Evolutionary conservation across 768 basidiomycete genomes (phyloP).

Genomic region (Neoboletus brunneissimus): DNA sequence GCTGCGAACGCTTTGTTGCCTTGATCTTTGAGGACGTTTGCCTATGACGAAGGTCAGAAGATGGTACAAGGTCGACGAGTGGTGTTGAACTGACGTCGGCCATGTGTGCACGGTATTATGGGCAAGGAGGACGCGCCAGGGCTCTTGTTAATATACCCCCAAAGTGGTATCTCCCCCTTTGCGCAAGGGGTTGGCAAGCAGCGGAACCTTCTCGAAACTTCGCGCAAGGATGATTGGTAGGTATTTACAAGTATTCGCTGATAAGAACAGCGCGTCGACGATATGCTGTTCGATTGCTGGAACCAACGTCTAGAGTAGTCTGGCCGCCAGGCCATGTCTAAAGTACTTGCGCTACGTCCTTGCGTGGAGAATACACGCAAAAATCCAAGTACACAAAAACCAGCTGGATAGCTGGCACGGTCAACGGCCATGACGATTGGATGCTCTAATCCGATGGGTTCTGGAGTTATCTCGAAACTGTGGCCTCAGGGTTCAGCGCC

Average conservation of each 20-base stretch:
- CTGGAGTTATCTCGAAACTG: not conserved
- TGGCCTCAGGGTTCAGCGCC: not conserved
- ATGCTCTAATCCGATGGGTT: not conserved
- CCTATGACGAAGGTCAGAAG: slow-evolving; percentile 34
- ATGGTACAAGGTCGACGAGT: not conserved
- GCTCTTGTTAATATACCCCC: slow-evolving; percentile 13
- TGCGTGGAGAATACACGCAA: not conserved
- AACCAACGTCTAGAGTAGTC: not conserved
- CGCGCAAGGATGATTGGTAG: not conserved
- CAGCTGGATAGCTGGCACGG: not conserved
- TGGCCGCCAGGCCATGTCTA: too few relatives aligned
- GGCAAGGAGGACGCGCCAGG: not conserved
- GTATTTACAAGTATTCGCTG: not conserved
- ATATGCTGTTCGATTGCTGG: too few relatives aligned
- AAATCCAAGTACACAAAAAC: not conserved
- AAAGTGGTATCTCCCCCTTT: slow-evolving; percentile 5
- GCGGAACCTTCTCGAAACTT: slow-evolving; percentile 35
- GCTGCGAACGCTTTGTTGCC: slow-evolving; percentile 96
- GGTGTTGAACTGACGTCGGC: slow-evolving; percentile 32
- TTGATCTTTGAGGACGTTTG: slow-evolving; percentile 75
- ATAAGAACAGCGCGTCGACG: not conserved
- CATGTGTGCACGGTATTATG: slow-evolving; percentile 21
- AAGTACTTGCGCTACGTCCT: too few relatives aligned
- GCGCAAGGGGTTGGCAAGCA: not conserved
- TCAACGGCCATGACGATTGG: not conserved